These are phyloP conservation scores for Coprinellus micaceus DNA, from an alignment of 768 basidiomycete genomes.

Conservation along the genomic window DNA sequence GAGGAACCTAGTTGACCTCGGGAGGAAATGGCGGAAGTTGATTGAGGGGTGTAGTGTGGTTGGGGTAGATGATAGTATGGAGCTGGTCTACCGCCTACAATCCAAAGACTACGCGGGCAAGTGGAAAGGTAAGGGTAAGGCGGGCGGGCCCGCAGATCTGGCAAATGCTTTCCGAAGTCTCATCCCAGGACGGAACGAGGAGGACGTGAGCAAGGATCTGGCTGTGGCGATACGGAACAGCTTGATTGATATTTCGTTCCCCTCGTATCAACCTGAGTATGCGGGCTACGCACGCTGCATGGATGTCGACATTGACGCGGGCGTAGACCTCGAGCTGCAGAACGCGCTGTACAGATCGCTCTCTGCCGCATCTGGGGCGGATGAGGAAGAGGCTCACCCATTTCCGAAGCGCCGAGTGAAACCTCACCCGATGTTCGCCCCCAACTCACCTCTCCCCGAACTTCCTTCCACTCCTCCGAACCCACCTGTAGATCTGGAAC, in stretches of 20 bases:
- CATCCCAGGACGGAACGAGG: neutral
- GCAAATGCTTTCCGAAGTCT: neutral
- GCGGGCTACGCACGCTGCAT: neutral
- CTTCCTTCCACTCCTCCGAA: neutral
- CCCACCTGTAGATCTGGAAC: neutral
- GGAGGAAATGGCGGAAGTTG: constrained; percentile 25
- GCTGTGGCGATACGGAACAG: neutral
- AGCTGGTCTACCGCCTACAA: constrained; percentile 51
- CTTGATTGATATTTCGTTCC: neutral
- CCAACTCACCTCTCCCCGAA: neutral
- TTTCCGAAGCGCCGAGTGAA: neutral
- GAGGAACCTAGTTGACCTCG: constrained; percentile 38
- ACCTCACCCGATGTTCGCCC: neutral
- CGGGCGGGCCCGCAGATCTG: neutral
- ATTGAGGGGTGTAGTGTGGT: constrained; percentile 26
- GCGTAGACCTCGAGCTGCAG: constrained; percentile 1
- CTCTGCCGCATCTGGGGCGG: neutral
- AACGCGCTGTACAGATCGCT: neutral
- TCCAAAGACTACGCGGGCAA: constrained; percentile 17
- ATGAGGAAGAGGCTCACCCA: too few species aligned
- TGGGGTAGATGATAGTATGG: constrained; percentile 38
- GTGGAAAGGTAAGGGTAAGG: constrained; percentile 14
- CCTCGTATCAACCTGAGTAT: neutral
- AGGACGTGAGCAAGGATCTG: neutral
- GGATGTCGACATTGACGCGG: neutral